phyloP scores from a whole-genome alignment of 2,329 filamentous ascomycete species.

The Fusarium metavorans region DNA sequence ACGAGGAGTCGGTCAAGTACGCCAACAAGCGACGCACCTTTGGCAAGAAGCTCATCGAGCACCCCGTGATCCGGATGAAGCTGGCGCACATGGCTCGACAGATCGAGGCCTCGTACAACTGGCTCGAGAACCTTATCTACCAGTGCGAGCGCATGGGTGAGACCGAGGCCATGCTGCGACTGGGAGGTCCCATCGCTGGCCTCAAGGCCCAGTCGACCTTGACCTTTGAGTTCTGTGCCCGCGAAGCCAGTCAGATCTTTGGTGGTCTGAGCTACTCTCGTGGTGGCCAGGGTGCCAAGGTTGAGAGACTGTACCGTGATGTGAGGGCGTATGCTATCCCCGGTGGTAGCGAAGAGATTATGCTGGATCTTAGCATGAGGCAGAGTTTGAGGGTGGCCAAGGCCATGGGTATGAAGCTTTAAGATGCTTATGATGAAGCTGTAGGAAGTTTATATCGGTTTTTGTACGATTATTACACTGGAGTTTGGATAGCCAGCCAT shows the following conservation, averaged over 20 bases:
- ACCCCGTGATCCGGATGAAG: constrained; percentile 97
- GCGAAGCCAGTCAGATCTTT: constrained; percentile 97
- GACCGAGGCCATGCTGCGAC: constrained; percentile 93
- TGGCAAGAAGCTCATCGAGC: constrained; percentile 95
- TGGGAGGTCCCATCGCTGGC: constrained; percentile 92
- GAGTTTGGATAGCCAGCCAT: constrained; percentile 24
- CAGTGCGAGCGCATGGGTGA: constrained; percentile 95
- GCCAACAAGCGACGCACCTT: constrained; percentile 97
- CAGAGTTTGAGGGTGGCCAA: constrained; percentile 91
- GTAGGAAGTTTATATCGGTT: constrained; percentile 57
- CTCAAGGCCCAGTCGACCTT: constrained; percentile 94
- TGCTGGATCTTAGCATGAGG: constrained; percentile 95
- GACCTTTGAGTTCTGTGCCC: constrained; percentile 97
- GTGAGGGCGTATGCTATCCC: constrained; percentile 97
- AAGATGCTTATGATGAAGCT: constrained; percentile 79
- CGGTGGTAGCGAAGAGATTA: constrained; percentile 97
- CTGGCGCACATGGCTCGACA: constrained; percentile 98
- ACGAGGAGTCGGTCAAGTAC: constrained; percentile 96
- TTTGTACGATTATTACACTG: constrained; percentile 25
- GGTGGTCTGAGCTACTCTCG: constrained; percentile 92
- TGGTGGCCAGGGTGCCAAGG: constrained; percentile 94
- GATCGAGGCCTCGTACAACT: constrained; percentile 96
- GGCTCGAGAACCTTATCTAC: constrained; percentile 95
- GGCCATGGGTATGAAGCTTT: constrained; percentile 96
- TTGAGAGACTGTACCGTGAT: constrained; percentile 94